These are phyloP conservation scores for Tagetes patula DNA, from an alignment of 129 eudicot species.

Conservation along the genomic window DNA sequence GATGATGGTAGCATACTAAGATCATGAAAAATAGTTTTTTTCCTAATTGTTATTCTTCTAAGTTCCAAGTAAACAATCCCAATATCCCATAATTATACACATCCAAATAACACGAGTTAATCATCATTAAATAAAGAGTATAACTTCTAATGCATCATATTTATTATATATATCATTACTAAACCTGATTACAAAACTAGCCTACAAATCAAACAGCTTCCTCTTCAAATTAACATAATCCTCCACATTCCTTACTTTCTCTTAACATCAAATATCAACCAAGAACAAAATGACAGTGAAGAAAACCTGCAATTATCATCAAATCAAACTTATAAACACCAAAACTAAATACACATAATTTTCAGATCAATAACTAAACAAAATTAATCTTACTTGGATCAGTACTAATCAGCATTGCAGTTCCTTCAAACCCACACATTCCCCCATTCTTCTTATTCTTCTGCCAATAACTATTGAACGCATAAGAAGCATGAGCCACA, in stretches of 20 bases:
- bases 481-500: slow-evolving; percentile 97
- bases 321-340: neutral
- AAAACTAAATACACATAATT: neutral
- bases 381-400: slow-evolving; percentile 70
- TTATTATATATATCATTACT: neutral
- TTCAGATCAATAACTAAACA: neutral
- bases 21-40: no score
- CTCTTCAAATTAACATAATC: slow-evolving; percentile 17
- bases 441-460: slow-evolving; percentile 76
- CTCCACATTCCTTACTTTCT: neutral
- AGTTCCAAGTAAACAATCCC: neutral
- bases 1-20: no score
- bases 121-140: slow-evolving; percentile 18
- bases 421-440: slow-evolving; percentile 85
- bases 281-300: slow-evolving; percentile 52
- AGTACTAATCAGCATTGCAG: slow-evolving; percentile 88
- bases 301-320: slow-evolving; percentile 55
- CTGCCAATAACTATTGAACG: slow-evolving; percentile 99
- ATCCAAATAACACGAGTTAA: neutral
- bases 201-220: slow-evolving; percentile 31
- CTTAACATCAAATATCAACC: slow-evolving; percentile 27
- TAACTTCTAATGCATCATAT: slow-evolving; percentile 11
- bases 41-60: neutral
- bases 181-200: slow-evolving; percentile 6
- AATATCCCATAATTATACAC: slow-evolving; percentile 3